Percentiles rank a stretch among this genome's conserved stretches.
phyloP scores from a whole-genome alignment of 495 filamentous ascomycete genomes.

The Eremomyces bilateralis region DNA sequence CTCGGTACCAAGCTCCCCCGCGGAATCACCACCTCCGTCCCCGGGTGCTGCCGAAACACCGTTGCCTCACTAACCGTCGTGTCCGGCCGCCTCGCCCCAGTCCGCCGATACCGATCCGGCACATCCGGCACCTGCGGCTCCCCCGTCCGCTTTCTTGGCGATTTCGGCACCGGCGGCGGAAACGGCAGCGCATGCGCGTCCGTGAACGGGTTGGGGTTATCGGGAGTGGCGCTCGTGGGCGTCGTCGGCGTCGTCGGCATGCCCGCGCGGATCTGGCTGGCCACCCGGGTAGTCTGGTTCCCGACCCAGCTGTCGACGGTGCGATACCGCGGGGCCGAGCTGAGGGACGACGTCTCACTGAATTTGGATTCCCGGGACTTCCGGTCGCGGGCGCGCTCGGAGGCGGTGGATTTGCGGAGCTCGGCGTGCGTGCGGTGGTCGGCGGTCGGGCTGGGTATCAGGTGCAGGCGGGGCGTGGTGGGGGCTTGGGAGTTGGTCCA shows the following conservation, averaged over 20 bases:
- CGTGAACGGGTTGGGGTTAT: background rate
- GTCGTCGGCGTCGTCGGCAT: background rate
- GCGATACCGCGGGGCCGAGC: slow-evolving; percentile 27
- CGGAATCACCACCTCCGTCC: slow-evolving; percentile 12
- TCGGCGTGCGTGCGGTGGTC: too few relatives aligned
- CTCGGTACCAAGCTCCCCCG: slow-evolving; percentile 10
- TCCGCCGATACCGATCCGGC: background rate
- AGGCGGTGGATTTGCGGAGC: too few relatives aligned
- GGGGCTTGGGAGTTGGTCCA: slow-evolving; percentile 3
- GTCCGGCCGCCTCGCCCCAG: slow-evolving; percentile 2
- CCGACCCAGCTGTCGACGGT: slow-evolving; percentile 38
- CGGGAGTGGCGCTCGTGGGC: background rate
- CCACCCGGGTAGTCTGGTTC: slow-evolving; percentile 25
- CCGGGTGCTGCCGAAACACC: slow-evolving; percentile 15
- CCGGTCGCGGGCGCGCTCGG: too few relatives aligned
- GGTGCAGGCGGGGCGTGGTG: slow-evolving; percentile 6
- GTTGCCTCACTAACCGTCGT: slow-evolving; percentile 10
- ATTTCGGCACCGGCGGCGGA: background rate
- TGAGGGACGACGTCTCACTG: slow-evolving; percentile 11
- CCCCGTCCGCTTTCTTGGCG: background rate
- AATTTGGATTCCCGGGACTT: too few relatives aligned
- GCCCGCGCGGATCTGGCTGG: slow-evolving; percentile 6
- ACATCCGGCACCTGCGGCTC: background rate
- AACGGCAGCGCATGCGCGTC: background rate
- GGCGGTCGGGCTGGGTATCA: background rate